These are phyloP conservation scores for Clonostachys rhizophaga DNA, from an alignment of 2,329 filamentous ascomycete genomes.

Conservation along the genomic window DNA sequence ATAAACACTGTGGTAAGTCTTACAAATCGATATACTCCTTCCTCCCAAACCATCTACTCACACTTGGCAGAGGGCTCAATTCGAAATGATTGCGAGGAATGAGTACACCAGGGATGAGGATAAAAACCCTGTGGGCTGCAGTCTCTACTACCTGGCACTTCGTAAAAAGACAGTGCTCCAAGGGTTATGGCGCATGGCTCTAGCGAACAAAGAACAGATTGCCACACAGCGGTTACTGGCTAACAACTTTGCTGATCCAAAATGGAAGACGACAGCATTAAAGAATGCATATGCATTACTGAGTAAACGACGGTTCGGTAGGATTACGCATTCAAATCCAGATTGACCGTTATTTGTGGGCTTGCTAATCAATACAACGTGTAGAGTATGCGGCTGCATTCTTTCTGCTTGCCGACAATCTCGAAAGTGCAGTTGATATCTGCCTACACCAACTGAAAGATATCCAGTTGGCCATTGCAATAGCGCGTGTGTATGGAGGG, in stretches of 20 bases:
- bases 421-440: conserved; percentile 81
- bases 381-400: conserved; percentile 91
- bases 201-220: conserved; percentile 79
- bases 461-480: conserved; percentile 81
- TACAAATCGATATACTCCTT: neutral
- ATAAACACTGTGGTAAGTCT: conserved; percentile 64
- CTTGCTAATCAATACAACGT: conserved; percentile 26
- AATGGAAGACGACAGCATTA: conserved; percentile 83
- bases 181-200: conserved; percentile 91
- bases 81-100: conserved; percentile 87
- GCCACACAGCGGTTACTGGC: conserved; percentile 75
- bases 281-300: conserved; percentile 97
- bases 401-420: conserved; percentile 82
- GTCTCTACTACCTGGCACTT: conserved; percentile 85
- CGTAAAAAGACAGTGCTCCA: conserved; percentile 87
- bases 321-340: neutral
- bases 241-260: conserved; percentile 85
- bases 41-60: neutral
- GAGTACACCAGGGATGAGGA: conserved; percentile 86
- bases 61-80: conserved; percentile 49
- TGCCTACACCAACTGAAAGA: conserved; percentile 85
- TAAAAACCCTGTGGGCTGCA: conserved; percentile 88
- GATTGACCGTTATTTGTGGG: neutral
- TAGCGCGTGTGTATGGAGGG: conserved; percentile 83
- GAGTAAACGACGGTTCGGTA: conserved; percentile 82